Base-by-base conservation (phyloP, 2,329 filamentous ascomycete species). In the Beauveria rudraprayagi region DNA sequence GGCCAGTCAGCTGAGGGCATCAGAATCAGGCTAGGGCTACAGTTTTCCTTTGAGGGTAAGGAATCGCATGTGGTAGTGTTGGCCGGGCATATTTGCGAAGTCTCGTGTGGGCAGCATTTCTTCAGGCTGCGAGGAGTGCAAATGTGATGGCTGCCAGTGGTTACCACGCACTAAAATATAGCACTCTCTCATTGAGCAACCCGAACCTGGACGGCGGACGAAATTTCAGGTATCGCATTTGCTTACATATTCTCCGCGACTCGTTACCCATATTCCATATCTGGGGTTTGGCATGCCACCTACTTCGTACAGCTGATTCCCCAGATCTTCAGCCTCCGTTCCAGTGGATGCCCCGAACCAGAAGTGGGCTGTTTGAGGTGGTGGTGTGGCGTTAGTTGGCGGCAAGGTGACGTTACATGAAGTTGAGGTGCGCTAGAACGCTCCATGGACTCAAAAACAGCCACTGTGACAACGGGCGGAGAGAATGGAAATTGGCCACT, bases 381-480 rank as follows among this genome's bases (percentile, higher is more conserved):
- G 50, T 44, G 40, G 48, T 24, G 57, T 60, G 48, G 57, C 50
- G 57, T 59, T 59, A 53, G 57, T 41, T 28, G 40, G 40, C 50
- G 30, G 58, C 51, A 61, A 61, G 30, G 58, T 61, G 48, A 61
- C 58, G 58, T 61, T 61, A 61, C 58, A 61, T 61, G 47, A 60
- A 46, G 34, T 34, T 30, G 46, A 37, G 43, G 43, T 28, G 44
- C 44, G 54, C 43, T 47, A 57, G 44, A 40, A 57, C 40, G 30
- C 17, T 22, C 40, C 7, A 17, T 37, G 14, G 34, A 52, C 34
- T 26, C 26, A 30, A 22, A 34, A 52, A 46, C 11, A 60, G 57
- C 57, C 57, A 60, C 57, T n/a, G 57, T 47, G 48, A 60, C 57
- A 54, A 54, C 14, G 10, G 24, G 8, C 5, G 44, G 9, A 30